These are phyloP conservation scores for Gracilaria domingensis DNA, from an alignment of 23 red algal species.

Conservation along the genomic window DNA sequence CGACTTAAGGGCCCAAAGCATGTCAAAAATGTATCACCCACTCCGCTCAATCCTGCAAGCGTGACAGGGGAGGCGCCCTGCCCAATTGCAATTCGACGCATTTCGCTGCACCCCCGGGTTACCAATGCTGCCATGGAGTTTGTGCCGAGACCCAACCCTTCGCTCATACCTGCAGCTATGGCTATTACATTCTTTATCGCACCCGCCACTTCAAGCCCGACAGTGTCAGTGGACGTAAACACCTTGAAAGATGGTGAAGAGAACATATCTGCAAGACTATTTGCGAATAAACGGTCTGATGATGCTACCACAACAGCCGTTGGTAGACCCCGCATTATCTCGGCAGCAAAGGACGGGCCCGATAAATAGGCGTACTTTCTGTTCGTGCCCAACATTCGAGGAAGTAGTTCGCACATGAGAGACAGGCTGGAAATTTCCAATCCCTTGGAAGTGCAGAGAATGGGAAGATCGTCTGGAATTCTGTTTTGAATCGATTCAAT, in stretches of 20 bases:
- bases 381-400: slow-evolving; percentile 52
- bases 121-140: slow-evolving; percentile 98
- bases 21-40: slow-evolving; percentile 99
- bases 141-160: slow-evolving; percentile 94
- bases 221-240: slow-evolving; percentile 87
- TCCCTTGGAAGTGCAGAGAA: slow-evolving; percentile 97
- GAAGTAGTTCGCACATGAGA: slow-evolving; percentile 96
- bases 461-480: slow-evolving; percentile 69
- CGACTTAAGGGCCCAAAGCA: slow-evolving; percentile 97
- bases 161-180: slow-evolving; percentile 95
- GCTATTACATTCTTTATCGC: slow-evolving; percentile 99
- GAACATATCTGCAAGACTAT: slow-evolving; percentile 78
- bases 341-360: slow-evolving; percentile 92
- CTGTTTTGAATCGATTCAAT: slow-evolving; percentile 32
- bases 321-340: slow-evolving; percentile 91
- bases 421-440: slow-evolving; percentile 79
- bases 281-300: slow-evolving; percentile 55
- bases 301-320: slow-evolving; percentile 95
- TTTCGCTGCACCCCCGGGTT: slow-evolving; percentile 95
- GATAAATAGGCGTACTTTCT: slow-evolving; percentile 91
- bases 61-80: slow-evolving; percentile 90
- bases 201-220: slow-evolving; percentile 94
- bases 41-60: slow-evolving; percentile 88
- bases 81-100: slow-evolving; percentile 89
- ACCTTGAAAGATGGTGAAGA: slow-evolving; percentile 93